Evolutionary conservation across 225 moss, liverwort and hornwort species (phyloP), one percentile per base, ranked within the genome.

Genomic region (Straminergon stramineum): DNA sequence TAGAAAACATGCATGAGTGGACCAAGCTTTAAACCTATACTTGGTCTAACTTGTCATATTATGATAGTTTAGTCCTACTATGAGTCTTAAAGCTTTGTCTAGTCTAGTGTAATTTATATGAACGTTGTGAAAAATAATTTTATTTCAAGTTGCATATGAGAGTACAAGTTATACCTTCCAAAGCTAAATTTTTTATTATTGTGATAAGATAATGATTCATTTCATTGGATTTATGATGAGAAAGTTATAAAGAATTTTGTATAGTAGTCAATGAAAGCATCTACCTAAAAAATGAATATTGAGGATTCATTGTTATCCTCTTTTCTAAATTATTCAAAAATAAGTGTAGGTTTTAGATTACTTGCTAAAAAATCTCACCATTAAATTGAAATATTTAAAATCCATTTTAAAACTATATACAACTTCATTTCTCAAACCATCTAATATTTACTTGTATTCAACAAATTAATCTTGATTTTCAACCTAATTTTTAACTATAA

Each of bases 141-240:
- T 13, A 52, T 76, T 51, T 52, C 5, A 76, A 52, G 5, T 20
- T 0, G 19, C 13, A 3, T 52, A 0, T 13, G 1, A 8, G 13
- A 76, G 7, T 4, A 51, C 32, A 32, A 75, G 12, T 75, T 51
- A 11, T 51, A 1, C 7, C 7, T 76, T 34, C 2, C 5, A 32
- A 32, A 32, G 12, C 19, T 32, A 51, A 8, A 76, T 34, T 13
- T 32, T 32, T 48, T 31, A 20, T 51, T 7, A 51, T 7, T 7
- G 51, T 51, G 0, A 5, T 5, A 51, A 32, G 11, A 0, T 76
- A 11, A 20, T 48, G 17, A 32, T 32, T 20, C 3, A 52, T 19
- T 20, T 76, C 7, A 13, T 52, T 76, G 20, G 13, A 52, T 32
- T 52, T 32, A 20, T 18, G 2, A 32, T 32, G 75, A 32, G 1